Percentiles rank a stretch among this genome's conserved stretches.
phyloP scores from a whole-genome alignment of 1,284 basidiomycete species.

The Clitocybe nebularis region DNA sequence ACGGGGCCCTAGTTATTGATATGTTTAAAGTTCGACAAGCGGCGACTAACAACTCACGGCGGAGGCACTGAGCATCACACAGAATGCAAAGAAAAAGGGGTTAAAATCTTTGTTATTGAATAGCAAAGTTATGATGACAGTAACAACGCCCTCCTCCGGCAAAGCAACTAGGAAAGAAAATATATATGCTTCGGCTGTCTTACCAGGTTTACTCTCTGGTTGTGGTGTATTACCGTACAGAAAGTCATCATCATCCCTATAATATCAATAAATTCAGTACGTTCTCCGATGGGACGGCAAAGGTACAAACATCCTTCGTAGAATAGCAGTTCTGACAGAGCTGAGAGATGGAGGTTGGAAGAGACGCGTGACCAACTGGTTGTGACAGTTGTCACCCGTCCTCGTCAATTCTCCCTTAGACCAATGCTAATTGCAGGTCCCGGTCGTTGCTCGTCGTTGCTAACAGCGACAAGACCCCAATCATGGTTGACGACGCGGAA shows the following conservation, averaged over 20 bases:
- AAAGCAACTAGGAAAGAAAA: slow-evolving; percentile 17
- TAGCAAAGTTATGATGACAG: slow-evolving; percentile 23
- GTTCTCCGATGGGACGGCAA: slow-evolving; percentile 6
- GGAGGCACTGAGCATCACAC: slow-evolving; percentile 48
- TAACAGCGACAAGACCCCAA: slow-evolving; percentile 19
- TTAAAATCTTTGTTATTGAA: slow-evolving; percentile 38
- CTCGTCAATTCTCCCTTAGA: slow-evolving; percentile 6
- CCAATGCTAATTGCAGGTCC: slow-evolving; percentile 14
- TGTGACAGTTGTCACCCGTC: slow-evolving; percentile 10
- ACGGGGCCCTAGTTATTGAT: slow-evolving; percentile 36
- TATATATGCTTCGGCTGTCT: slow-evolving; percentile 23
- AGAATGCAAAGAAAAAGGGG: slow-evolving; percentile 24
- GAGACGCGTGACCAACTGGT: slow-evolving; percentile 15
- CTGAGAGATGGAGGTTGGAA: slow-evolving; percentile 4
- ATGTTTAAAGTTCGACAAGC: slow-evolving; percentile 11
- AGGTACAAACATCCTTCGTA: slow-evolving; percentile 15
- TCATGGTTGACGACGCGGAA: slow-evolving; percentile 25
- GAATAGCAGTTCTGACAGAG: not conserved
- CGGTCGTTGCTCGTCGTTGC: slow-evolving; percentile 22
- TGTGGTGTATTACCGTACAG: slow-evolving; percentile 58
- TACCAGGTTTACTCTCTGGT: slow-evolving; percentile 36
- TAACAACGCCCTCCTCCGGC: slow-evolving; percentile 11
- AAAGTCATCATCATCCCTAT: slow-evolving; percentile 69
- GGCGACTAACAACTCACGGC: slow-evolving; percentile 44
- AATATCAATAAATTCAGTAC: slow-evolving; percentile 1